phyloP scores from a whole-genome alignment of 768 basidiomycete genomes.

The Tricholomella constricta region DNA sequence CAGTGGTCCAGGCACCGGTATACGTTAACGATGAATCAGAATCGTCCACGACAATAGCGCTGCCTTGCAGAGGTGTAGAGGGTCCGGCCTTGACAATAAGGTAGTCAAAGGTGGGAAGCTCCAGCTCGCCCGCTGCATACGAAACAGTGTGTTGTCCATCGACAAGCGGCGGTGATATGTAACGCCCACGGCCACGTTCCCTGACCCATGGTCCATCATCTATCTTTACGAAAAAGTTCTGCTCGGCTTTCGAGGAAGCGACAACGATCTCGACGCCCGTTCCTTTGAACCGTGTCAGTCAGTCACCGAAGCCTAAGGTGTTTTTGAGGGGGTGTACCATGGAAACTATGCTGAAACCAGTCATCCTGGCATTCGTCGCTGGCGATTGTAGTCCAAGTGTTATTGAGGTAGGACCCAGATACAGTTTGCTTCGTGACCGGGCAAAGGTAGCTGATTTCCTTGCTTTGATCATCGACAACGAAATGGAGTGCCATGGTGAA shows the following conservation, averaged over 20 bases:
- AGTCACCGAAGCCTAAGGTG: not conserved
- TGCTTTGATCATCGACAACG: slow-evolving; percentile 43
- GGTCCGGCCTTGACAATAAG: slow-evolving; percentile 38
- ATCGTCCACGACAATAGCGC: slow-evolving; percentile 41
- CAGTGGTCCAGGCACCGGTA: slow-evolving; percentile 36
- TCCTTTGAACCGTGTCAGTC: slow-evolving; percentile 21
- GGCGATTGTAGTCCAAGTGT: slow-evolving; percentile 40
- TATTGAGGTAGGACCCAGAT: slow-evolving; percentile 37
- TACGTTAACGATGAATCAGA: slow-evolving; percentile 30
- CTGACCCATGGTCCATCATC: slow-evolving; percentile 35
- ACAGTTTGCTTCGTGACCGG: slow-evolving; percentile 33
- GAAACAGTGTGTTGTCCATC: slow-evolving; percentile 41
- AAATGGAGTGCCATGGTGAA: slow-evolving; percentile 22
- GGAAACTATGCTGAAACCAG: slow-evolving; percentile 43
- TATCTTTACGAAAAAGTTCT: slow-evolving; percentile 37
- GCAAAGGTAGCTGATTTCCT: slow-evolving; percentile 38
- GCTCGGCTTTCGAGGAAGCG: slow-evolving; percentile 22
- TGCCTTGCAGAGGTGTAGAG: slow-evolving; percentile 35
- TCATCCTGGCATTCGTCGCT: slow-evolving; percentile 32
- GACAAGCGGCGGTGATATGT: slow-evolving; percentile 30
- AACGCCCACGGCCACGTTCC: slow-evolving; percentile 33
- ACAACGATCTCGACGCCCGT: slow-evolving; percentile 32
- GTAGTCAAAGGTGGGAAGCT: slow-evolving; percentile 41
- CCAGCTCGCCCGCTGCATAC: slow-evolving; percentile 30
- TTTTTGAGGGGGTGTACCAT: slow-evolving; percentile 26